Conservation (phyloP, 768 basidiomycete species). For the Amanita molliuscula region DNA sequence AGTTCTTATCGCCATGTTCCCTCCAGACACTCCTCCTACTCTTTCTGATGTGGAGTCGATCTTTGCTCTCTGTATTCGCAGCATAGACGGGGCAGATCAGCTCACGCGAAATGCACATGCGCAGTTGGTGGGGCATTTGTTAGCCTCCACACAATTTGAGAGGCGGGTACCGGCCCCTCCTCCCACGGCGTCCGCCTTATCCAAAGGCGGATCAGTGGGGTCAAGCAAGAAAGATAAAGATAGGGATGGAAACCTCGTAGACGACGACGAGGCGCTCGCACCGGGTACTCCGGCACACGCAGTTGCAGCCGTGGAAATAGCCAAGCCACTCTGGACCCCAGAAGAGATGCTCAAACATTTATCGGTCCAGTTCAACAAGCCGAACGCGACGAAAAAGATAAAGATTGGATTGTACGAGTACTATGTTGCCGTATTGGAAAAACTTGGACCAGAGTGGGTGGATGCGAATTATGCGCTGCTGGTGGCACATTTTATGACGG, state of each 20-base stretch:
- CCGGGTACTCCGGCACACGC: constrained; percentile 23
- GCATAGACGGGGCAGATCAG: constrained; percentile 77
- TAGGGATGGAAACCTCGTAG: constrained; percentile 45
- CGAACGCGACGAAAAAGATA: constrained; percentile 52
- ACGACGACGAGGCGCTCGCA: constrained; percentile 25
- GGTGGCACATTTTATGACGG: constrained; percentile 65
- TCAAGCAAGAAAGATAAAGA: constrained; percentile 45
- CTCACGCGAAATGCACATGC: constrained; percentile 72
- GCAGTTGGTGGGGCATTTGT: constrained; percentile 72
- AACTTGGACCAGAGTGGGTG: constrained; percentile 68
- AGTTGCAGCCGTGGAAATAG: constrained; percentile 36
- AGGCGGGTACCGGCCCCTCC: constrained; percentile 28
- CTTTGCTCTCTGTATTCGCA: constrained; percentile 53
- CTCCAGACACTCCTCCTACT: constrained; percentile 11
- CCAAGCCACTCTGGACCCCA: constrained; percentile 61
- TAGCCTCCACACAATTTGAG: constrained; percentile 75
- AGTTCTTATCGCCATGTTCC: constrained; percentile 25
- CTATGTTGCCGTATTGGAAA: constrained; percentile 67
- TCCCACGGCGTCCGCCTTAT: constrained; percentile 18
- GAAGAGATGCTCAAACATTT: constrained; percentile 78
- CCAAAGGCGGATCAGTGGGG: constrained; percentile 32
- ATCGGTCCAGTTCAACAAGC: constrained; percentile 73
- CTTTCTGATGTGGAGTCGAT: constrained; percentile 68
- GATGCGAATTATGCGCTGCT: constrained; percentile 79
- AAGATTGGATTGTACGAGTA: constrained; percentile 85